Evolutionary conservation across 176 grass and related monocot genomes (phyloP).

Genomic region (Chloris gayana): DNA sequence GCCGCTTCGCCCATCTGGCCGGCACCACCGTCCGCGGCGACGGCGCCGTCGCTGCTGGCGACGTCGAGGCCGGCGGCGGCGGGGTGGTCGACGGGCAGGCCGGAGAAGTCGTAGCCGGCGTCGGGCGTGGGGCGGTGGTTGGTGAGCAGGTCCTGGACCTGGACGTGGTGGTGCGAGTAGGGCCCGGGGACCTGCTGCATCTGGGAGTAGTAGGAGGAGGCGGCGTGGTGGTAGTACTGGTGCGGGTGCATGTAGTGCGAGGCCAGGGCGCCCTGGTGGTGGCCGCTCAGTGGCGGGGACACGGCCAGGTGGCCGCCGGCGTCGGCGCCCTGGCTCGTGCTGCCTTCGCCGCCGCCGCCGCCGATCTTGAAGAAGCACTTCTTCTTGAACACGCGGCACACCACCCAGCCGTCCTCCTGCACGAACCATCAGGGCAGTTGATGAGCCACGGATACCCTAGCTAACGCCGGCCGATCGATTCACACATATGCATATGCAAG

Average conservation of each 20-base stretch:
- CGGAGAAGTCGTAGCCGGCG: conserved; percentile 73
- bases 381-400: conserved; percentile 98
- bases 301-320: conserved; percentile 34
- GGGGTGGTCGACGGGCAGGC: conserved; percentile 57
- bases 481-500: neutral
- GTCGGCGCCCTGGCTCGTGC: conserved; percentile 52
- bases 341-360: conserved; percentile 44
- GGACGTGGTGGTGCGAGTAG: conserved; percentile 74
- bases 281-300: conserved; percentile 37
- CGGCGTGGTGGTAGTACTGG: conserved; percentile 64
- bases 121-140: conserved; percentile 68
- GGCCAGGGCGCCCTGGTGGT: conserved; percentile 36
- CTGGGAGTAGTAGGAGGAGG: conserved; percentile 72
- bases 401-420: conserved; percentile 98
- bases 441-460: no score
- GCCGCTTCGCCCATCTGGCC: conserved; percentile 40
- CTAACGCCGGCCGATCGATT: no score
- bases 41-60: conserved; percentile 44
- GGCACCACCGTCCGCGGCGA: conserved; percentile 2
- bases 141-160: conserved; percentile 94
- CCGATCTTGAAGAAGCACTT: conserved; percentile 96
- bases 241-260: conserved; percentile 70
- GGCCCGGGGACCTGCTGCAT: conserved; percentile 43
- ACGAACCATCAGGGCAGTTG: neutral
- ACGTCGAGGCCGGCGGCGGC: conserved; percentile 41